Evolutionary conservation across 441 rosid species (phyloP), one percentile per base, ranked within the genome.

Genomic region (Adansonia rubrostipa): DNA sequence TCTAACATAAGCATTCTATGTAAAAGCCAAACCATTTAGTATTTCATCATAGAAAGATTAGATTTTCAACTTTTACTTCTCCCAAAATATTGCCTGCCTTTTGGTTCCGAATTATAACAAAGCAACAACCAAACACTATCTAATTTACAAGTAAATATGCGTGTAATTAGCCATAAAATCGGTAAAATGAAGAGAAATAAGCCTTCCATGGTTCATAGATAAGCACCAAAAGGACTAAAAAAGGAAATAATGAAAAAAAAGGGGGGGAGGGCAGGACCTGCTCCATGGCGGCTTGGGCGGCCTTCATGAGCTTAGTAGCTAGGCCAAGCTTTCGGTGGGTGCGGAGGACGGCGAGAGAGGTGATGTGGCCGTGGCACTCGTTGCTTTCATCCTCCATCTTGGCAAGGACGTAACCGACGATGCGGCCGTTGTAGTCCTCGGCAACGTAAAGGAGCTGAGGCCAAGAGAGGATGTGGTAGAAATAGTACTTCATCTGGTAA

Each of bases 391-490:
- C 99, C 73, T 96, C 99, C 99, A 96, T 96, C 92, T 96, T 96
- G 47, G 99, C 97, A 67, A 96, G 83, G 1, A 96, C 99, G 74
- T 96, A 96, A 40, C 99, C 99, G 47, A 96, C 99, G 83, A 96
- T 96, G 44, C 93, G 92, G 63, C 97, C 97, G 77, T 93, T 93
- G 88, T 94, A 93, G 82, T 96, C 99, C 78, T 96, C 97, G 33
- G 98, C 99, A 11, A 96, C 99, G 82, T 96, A 94, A 76, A 96
- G 98, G 48, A 96, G 96, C 92, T 96, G 99, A 1, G 99, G 99
- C 99, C 98, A 95, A 1, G 99, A 95, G 54, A 95, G 96, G 85
- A 95, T 93, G 81, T 93, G 99, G 78, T 95, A 95, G 80, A 93
- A 87, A 82, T 93, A 95, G 73, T 95, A 93, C 87, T 95, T 95